A percentile compares a stretch with the other conserved stretches of the same genome.
phyloP scores from a whole-genome alignment of 2,329 filamentous ascomycete genomes.

The Pseudodiploospora longispora region DNA sequence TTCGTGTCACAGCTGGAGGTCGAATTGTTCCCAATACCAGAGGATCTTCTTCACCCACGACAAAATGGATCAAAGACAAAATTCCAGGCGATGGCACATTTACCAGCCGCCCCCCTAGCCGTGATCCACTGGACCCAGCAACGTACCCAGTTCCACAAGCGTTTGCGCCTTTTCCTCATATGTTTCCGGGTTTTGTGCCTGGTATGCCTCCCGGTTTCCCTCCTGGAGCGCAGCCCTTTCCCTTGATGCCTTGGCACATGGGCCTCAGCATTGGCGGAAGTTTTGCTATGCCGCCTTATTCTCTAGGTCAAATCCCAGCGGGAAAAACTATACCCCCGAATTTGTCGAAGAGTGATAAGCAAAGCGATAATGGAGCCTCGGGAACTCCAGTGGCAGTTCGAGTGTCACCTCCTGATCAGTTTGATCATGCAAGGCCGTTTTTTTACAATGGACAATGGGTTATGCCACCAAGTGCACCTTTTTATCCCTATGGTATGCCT shows the following conservation, averaged over 20 bases:
- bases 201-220: slow-evolving; percentile 22
- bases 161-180: slow-evolving; percentile 15
- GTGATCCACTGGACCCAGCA: slow-evolving; percentile 8
- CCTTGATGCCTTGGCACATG: slow-evolving; percentile 34
- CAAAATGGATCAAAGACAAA: slow-evolving; percentile 41
- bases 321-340: slow-evolving; percentile 12
- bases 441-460: slow-evolving; percentile 37
- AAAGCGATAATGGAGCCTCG: slow-evolving; percentile 21
- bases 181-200: slow-evolving; percentile 24
- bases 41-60: slow-evolving; percentile 41
- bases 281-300: slow-evolving; percentile 17
- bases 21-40: slow-evolving; percentile 59
- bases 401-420: slow-evolving; percentile 34
- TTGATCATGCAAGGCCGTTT: slow-evolving; percentile 38
- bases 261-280: slow-evolving; percentile 25
- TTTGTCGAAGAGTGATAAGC: slow-evolving; percentile 18
- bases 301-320: slow-evolving; percentile 15
- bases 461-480: slow-evolving; percentile 21
- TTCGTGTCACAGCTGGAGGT: slow-evolving; percentile 59
- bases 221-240: slow-evolving; percentile 22
- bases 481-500: slow-evolving; percentile 21
- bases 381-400: slow-evolving; percentile 24
- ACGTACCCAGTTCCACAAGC: slow-evolving; percentile 10
- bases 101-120: slow-evolving; percentile 13
- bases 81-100: slow-evolving; percentile 13